phyloP scores from a whole-genome alignment of 2,329 filamentous ascomycete species.

The Xenoacremonium recifei region DNA sequence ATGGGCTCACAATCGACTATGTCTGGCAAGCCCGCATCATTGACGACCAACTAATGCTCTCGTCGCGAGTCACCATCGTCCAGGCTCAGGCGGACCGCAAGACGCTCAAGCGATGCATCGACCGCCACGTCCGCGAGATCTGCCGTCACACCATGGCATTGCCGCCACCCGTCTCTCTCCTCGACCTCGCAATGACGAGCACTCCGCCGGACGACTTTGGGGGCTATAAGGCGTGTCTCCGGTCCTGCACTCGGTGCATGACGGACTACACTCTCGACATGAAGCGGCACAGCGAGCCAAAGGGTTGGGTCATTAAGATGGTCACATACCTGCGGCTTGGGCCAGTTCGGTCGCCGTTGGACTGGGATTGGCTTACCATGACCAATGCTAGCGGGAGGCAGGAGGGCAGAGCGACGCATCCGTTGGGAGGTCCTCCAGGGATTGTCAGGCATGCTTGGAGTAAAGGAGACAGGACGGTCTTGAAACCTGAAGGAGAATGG shows the following conservation, averaged over 20 bases:
- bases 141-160: not conserved
- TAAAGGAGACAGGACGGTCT: not conserved
- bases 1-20: not conserved
- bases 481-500: not conserved
- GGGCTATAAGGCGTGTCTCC: constrained; percentile 1
- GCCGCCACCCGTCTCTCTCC: not conserved
- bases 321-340: constrained; percentile 10
- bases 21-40: constrained; percentile 10
- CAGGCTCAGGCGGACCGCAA: not conserved
- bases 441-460: not conserved
- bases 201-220: constrained; percentile 1
- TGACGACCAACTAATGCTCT: constrained; percentile 9
- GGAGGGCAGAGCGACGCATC: not conserved
- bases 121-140: not conserved
- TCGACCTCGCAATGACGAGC: not conserved
- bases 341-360: constrained; percentile 7
- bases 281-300: not conserved
- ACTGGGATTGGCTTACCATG: constrained; percentile 7
- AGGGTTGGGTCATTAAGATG: constrained; percentile 9
- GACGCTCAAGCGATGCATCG: not conserved
- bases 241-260: constrained; percentile 10
- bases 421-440: not conserved
- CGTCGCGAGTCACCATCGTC: not conserved
- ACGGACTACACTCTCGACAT: constrained; percentile 9
- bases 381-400: not conserved